Evolutionary conservation across 2,329 filamentous ascomycete species (phyloP).

Genomic region (Neospermospora avenae): DNA sequence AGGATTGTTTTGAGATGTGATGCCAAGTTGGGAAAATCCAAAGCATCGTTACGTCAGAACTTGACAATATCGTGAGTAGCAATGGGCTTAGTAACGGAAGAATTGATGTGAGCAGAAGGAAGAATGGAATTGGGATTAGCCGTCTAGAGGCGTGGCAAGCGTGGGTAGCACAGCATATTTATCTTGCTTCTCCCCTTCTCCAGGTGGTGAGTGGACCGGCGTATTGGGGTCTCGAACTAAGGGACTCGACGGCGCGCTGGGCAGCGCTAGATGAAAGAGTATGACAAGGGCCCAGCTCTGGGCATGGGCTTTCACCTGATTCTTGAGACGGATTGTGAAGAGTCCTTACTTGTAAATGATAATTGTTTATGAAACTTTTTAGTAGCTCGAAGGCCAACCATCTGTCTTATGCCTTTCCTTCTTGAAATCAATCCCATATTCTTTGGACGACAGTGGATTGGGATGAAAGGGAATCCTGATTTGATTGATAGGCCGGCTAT

Average conservation of each 20-base stretch:
- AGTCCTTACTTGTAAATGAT: too few species aligned
- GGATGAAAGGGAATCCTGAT: neutral
- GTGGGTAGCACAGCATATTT: neutral
- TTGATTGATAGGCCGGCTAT: too few species aligned
- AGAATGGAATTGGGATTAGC: neutral
- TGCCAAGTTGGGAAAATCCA: conserved; percentile 3
- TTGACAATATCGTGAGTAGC: neutral
- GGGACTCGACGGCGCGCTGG: neutral
- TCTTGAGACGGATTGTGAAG: too few species aligned
- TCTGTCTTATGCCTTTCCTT: too few species aligned
- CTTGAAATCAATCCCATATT: too few species aligned
- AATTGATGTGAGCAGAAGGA: neutral
- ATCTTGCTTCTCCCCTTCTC: neutral
- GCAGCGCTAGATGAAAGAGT: too few species aligned
- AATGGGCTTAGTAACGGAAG: neutral
- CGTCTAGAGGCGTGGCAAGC: neutral
- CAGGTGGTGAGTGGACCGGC: neutral
- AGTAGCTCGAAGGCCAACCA: too few species aligned
- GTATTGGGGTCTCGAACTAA: neutral
- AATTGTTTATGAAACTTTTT: too few species aligned
- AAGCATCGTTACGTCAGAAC: conserved; percentile 9
- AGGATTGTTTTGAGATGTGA: neutral
- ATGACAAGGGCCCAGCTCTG: too few species aligned
- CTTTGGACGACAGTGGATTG: too few species aligned
- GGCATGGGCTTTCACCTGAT: too few species aligned